Evolutionary conservation across 805 yeast genomes (phyloP), one percentile per base, ranked within the genome.

Genomic region (Millerago galiae): DNA sequence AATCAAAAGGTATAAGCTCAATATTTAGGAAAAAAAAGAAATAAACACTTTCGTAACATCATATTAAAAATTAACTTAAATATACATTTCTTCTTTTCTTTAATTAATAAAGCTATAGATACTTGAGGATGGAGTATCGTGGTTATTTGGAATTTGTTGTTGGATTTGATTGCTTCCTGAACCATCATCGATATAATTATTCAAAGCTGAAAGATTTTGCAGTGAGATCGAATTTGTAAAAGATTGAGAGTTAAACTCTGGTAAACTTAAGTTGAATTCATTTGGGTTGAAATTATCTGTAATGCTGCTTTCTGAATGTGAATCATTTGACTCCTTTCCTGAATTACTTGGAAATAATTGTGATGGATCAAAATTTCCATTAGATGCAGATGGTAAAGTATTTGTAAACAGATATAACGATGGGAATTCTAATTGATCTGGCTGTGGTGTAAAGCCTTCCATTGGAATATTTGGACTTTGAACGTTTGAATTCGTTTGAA

Each of bases 361-460:
- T 4, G 60, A 43, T 13, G 61, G 61, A 36, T 56, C 55, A 30
- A 57, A 57, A 25, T 38, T 30, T 5, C 45, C 42, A n/a, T 35
- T 49, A 11, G 8, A 14, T 4, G 42, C 37, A 2, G 51, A 44
- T 21, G 60, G 59, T 5, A 53, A 36, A 2, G 49, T 49, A 26
- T 53, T 54, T 2, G 61, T 57, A 37, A 57, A 57, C 8, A 57
- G 44, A 17, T 56, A 57, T 27, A 57, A 30, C 12, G 57, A 59
- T n/a, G 61, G 60, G 42, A 56, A 56, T 33, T 55, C 61, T 8
- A 48, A 11, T 12, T 42, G 42, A 4, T 46, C 43, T 21, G 31
- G 27, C 7, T 26, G 38, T 29, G 34, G 30, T 24, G 41, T 33
- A 7, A 16, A 17, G 9, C 25, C 21, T 8, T 37, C 35, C 13